Percentiles rank a stretch among this genome's conserved stretches.
These are phyloP conservation scores for Fraxinus platypoda DNA, from an alignment of 305 asterid species.

Conservation along the genomic window DNA sequence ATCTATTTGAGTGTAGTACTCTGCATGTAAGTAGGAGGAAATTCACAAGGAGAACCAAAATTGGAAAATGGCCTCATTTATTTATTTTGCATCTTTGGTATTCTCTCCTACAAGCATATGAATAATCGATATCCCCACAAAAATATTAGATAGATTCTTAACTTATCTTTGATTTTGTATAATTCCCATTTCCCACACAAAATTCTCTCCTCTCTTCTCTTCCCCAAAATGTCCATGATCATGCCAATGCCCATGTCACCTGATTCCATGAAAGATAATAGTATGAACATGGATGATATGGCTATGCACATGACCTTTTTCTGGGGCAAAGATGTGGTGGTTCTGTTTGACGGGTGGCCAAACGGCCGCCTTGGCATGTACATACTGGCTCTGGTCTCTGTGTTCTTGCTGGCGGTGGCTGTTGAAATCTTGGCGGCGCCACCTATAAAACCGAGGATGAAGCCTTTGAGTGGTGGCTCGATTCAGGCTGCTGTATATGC, in stretches of 20 bases:
- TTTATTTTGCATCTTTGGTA: neutral
- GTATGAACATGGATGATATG: conserved; percentile 36
- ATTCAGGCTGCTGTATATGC: conserved; percentile 37
- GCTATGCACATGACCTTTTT: conserved; percentile 67
- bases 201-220: neutral
- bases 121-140: neutral
- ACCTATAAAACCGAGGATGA: conserved; percentile 13
- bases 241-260: conserved; percentile 42
- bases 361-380: conserved; percentile 53
- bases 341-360: conserved; percentile 78
- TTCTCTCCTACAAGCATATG: neutral
- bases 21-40: too few species aligned
- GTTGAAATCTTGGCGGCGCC: conserved; percentile 49
- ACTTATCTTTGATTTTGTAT: neutral
- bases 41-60: too few species aligned
- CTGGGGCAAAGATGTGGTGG: conserved; percentile 68
- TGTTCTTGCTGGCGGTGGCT: conserved; percentile 40
- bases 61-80: neutral
- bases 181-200: neutral
- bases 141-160: neutral
- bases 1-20: too few species aligned
- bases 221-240: conserved; percentile 26
- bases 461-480: conserved; percentile 32
- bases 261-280: conserved; percentile 23
- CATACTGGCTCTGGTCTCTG: conserved; percentile 44